phyloP scores from a whole-genome alignment of 2,329 filamentous ascomycete species.

The Aspergillus terreus region DNA sequence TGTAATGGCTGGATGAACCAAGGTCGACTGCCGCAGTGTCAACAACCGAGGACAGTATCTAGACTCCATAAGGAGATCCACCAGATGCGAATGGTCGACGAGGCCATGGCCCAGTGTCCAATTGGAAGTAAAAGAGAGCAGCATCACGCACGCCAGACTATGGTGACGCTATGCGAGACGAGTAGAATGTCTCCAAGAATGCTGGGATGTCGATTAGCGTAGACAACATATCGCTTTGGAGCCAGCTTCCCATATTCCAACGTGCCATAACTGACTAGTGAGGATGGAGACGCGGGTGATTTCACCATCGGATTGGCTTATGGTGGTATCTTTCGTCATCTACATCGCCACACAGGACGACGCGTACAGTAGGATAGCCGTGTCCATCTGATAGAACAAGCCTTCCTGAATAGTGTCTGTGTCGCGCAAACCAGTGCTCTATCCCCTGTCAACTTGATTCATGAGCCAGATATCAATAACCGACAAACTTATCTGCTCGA shows the following conservation, averaged over 20 bases:
- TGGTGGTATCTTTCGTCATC: constrained; percentile 15
- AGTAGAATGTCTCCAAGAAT: constrained; percentile 7
- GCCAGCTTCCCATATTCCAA: background rate
- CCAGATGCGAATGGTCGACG: background rate
- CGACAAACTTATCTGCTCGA: no score
- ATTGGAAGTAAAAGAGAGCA: background rate
- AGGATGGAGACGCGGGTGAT: background rate
- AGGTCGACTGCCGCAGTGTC: background rate
- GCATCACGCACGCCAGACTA: constrained; percentile 19
- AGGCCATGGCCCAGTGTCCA: background rate
- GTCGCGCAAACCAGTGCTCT: no score
- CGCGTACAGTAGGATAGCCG: no score
- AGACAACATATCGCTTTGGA: background rate
- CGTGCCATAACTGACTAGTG: background rate
- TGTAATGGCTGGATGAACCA: background rate
- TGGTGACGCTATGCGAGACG: constrained; percentile 21
- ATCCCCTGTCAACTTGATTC: no score
- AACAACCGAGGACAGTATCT: background rate
- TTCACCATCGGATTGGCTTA: constrained; percentile 15
- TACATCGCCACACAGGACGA: constrained; percentile 6
- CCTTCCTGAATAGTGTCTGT: no score
- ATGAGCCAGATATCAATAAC: no score
- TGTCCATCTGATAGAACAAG: background rate
- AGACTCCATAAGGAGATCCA: background rate
- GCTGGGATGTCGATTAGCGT: constrained; percentile 2